Evolutionary conservation across 495 filamentous ascomycete species (phyloP).

Genomic region (Hyaloscypha bicolor): DNA sequence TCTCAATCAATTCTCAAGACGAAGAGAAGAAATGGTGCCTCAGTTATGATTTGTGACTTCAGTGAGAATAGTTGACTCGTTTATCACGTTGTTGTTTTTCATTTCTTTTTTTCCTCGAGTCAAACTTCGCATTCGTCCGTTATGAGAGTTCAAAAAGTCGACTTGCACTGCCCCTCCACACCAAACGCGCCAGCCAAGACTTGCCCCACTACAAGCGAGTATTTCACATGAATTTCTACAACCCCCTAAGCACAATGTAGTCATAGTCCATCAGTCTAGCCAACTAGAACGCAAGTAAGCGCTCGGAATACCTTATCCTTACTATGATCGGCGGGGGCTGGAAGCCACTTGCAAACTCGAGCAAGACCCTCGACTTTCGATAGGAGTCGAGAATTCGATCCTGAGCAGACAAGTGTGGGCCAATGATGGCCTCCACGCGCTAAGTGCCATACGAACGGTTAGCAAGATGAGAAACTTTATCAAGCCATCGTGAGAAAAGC

Average conservation of each 20-base stretch:
- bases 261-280: conserved; percentile 2
- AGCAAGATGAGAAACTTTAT: conserved; percentile 1
- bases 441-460: conserved; percentile 1
- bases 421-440: conserved; percentile 3
- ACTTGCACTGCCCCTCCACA: conserved; percentile 18
- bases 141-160: background rate
- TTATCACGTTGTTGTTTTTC: background rate
- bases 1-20: background rate
- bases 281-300: conserved; percentile 8
- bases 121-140: background rate
- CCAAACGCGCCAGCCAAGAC: background rate
- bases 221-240: background rate
- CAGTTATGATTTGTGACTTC: background rate
- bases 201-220: conserved; percentile 24
- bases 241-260: conserved; percentile 21
- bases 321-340: background rate
- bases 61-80: background rate
- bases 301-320: conserved; percentile 3
- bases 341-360: conserved; percentile 4
- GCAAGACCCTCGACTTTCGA: background rate
- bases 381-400: conserved; percentile 23
- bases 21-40: background rate
- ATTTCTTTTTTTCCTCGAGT: conserved; percentile 1
- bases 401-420: background rate
- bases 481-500: conserved; percentile 2